Percentiles rank a stretch among this genome's conserved stretches.
phyloP scores from a whole-genome alignment of 2,329 filamentous ascomycete species.

The Fusarium brevicatenulatum region DNA sequence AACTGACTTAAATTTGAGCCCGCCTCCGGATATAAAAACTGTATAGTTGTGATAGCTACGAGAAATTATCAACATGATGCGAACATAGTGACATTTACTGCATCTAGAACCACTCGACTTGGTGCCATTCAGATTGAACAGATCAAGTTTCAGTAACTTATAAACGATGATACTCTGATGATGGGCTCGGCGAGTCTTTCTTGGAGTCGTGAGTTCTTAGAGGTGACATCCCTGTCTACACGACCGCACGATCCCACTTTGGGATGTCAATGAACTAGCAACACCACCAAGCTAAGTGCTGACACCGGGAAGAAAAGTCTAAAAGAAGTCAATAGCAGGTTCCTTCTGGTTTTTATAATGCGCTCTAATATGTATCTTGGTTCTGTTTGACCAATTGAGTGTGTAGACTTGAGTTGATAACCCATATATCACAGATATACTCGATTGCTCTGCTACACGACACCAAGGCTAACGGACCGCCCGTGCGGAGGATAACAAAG shows the following conservation, averaged over 20 bases:
- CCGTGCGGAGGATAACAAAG: slow-evolving; percentile 14
- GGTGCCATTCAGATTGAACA: neutral
- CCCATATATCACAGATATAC: neutral
- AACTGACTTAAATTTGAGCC: neutral
- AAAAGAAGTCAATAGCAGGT: neutral
- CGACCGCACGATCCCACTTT: slow-evolving; percentile 20
- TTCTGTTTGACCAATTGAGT: neutral
- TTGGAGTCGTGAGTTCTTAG: neutral
- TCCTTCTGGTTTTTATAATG: neutral
- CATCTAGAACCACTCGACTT: neutral
- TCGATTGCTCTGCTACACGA: neutral
- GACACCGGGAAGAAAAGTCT: slow-evolving; percentile 6
- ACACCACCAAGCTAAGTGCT: slow-evolving; percentile 21
- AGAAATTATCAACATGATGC: neutral
- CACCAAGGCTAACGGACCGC: neutral
- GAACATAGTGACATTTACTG: neutral
- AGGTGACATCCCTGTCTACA: slow-evolving; percentile 14
- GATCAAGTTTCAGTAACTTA: no score
- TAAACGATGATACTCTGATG: neutral
- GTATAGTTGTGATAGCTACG: neutral
- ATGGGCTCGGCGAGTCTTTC: neutral
- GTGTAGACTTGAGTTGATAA: neutral
- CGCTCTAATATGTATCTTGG: neutral
- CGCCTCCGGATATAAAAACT: neutral
- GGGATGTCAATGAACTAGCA: slow-evolving; percentile 22